phyloP scores from a whole-genome alignment of 2,329 filamentous ascomycete genomes.

The Neoascochyta sp. region DNA sequence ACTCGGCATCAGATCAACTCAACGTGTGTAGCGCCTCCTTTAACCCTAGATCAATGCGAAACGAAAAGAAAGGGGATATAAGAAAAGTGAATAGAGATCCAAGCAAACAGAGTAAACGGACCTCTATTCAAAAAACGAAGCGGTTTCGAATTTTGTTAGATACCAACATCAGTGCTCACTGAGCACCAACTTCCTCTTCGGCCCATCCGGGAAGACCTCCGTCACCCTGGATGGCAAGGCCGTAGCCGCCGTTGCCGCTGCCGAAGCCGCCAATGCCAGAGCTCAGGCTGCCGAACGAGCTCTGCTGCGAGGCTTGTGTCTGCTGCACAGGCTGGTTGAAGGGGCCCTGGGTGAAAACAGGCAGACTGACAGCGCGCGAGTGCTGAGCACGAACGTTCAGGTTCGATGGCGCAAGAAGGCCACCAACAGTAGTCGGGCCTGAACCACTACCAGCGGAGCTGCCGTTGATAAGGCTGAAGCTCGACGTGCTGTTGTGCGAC shows the following conservation, averaged over 20 bases:
- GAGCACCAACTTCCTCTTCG: constrained; percentile 59
- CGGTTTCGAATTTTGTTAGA: too few species aligned
- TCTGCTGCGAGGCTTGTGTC: constrained; percentile 38
- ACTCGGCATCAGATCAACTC: constrained; percentile 14
- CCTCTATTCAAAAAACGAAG: too few species aligned
- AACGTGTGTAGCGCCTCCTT: constrained; percentile 8
- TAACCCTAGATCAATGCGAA: constrained; percentile 12
- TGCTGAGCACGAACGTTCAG: constrained; percentile 57
- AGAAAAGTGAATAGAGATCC: constrained; percentile 7
- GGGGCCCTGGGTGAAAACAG: constrained; percentile 62
- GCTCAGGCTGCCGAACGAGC: constrained; percentile 57
- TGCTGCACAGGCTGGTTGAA: constrained; percentile 46
- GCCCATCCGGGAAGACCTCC: constrained; percentile 59
- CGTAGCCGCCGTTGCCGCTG: constrained; percentile 52
- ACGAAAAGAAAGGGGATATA: constrained; percentile 14
- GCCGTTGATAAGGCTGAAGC: constrained; percentile 49
- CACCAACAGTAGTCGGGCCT: constrained; percentile 67
- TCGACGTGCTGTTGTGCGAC: constrained; percentile 53
- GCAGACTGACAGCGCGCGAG: constrained; percentile 84
- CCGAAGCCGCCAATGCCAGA: constrained; percentile 57
- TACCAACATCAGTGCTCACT: constrained; percentile 30
- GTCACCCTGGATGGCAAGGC: constrained; percentile 58
- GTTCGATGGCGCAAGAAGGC: constrained; percentile 70
- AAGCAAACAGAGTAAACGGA: constrained; percentile 2
- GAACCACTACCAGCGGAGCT: constrained; percentile 38